A percentile compares a stretch with the other conserved stretches of the same genome.
Evolutionary conservation across 1,139 yeast genomes (phyloP).

Genomic region (Kodamaea fungicola): DNA sequence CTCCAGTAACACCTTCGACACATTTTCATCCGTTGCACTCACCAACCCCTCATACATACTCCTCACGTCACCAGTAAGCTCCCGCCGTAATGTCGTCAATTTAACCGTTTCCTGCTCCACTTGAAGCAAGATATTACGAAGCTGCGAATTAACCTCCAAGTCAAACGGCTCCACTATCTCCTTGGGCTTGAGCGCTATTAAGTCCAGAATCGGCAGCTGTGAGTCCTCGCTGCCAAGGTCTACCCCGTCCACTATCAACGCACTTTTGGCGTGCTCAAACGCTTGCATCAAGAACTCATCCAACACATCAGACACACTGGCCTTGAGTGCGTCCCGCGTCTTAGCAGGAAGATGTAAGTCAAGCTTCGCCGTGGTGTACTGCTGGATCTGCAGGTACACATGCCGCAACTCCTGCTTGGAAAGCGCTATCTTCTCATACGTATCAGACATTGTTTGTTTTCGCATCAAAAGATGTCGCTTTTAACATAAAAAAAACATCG

Average conservation of each 20-base stretch:
- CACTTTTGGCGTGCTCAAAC: constrained; percentile 51
- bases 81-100: constrained; percentile 49
- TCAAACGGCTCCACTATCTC: constrained; percentile 61
- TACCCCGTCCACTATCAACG: constrained; percentile 49
- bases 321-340: constrained; percentile 43
- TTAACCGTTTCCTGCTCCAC: constrained; percentile 58
- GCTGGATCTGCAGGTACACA: constrained; percentile 42
- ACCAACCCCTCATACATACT: constrained; percentile 28
- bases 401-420: constrained; percentile 48
- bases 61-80: constrained; percentile 42
- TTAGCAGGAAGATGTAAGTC: constrained; percentile 47
- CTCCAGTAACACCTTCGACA: constrained; percentile 23
- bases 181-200: constrained; percentile 30
- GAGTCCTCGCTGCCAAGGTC: constrained; percentile 17
- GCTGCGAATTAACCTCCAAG: constrained; percentile 49
- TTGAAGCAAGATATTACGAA: constrained; percentile 49
- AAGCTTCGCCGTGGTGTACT: constrained; percentile 39
- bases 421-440: constrained; percentile 39
- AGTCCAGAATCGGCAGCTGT: constrained; percentile 14
- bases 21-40: constrained; percentile 28
- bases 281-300: constrained; percentile 44
- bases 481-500: constrained; percentile 1
- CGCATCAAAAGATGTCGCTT: neutral
- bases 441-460: constrained; percentile 3
- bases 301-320: constrained; percentile 40